Percentiles rank a stretch among this genome's conserved stretches.
phyloP scores from a whole-genome alignment of 495 filamentous ascomycete species.

The Tuber borchii region DNA sequence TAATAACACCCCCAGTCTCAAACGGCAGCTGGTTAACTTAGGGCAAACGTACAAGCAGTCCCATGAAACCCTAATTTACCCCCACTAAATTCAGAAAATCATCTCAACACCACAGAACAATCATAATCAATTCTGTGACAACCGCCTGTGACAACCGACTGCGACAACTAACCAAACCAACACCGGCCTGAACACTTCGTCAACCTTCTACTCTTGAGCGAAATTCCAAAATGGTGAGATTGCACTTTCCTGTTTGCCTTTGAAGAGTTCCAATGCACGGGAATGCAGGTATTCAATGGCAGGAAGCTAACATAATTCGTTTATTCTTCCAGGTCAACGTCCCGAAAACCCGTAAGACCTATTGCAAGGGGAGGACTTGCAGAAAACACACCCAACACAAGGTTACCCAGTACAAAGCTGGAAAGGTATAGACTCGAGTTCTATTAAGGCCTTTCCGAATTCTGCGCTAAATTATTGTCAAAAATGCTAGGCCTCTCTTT shows the following conservation, averaged over 20 bases:
- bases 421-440: slow-evolving; percentile 55
- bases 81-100: slow-evolving; percentile 22
- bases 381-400: slow-evolving; percentile 91
- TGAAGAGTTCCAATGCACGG: not conserved
- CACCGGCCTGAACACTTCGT: slow-evolving; percentile 25
- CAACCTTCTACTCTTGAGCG: slow-evolving; percentile 1
- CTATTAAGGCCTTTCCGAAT: not conserved
- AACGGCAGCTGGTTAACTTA: slow-evolving; percentile 5
- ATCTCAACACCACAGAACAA: slow-evolving; percentile 29
- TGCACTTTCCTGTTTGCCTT: not conserved
- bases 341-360: slow-evolving; percentile 84
- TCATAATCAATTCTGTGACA: slow-evolving; percentile 17
- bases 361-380: slow-evolving; percentile 93
- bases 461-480: not conserved
- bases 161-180: slow-evolving; percentile 25
- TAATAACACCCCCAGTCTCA: not conserved
- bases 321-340: slow-evolving; percentile 63
- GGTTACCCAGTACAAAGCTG: slow-evolving; percentile 95
- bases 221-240: slow-evolving; percentile 33
- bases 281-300: not conserved
- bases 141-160: slow-evolving; percentile 28
- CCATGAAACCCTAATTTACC: slow-evolving; percentile 27
- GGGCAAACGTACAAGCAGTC: slow-evolving; percentile 31
- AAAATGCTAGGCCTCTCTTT: slow-evolving; percentile 66
- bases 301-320: not conserved